Evolutionary conservation across 1,139 yeast genomes (phyloP).

Genomic region (Taphrina deformans): DNA sequence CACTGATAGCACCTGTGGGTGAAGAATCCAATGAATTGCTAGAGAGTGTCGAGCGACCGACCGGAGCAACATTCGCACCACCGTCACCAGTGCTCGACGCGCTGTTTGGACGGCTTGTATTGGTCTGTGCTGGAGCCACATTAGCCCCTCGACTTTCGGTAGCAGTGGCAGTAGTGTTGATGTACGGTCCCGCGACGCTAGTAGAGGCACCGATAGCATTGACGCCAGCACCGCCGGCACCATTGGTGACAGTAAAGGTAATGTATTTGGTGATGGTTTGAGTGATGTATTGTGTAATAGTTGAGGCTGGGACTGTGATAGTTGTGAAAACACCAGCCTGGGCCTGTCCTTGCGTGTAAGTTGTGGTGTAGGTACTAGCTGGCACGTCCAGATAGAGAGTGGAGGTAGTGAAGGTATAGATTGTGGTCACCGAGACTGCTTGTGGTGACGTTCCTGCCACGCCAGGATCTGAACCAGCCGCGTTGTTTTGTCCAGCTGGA

Average conservation of each 20-base stretch:
- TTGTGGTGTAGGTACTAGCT: background rate
- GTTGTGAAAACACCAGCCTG: background rate
- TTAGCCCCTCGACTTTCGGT: background rate
- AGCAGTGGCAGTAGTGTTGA: background rate
- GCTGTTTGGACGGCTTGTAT: background rate
- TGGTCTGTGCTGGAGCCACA: slow-evolving; percentile 3
- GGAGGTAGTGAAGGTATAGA: background rate
- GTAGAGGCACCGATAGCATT: background rate
- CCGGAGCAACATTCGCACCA: background rate
- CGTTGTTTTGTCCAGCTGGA: background rate
- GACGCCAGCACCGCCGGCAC: background rate
- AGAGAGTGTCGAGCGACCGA: background rate
- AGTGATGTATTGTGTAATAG: background rate
- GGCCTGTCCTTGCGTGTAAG: background rate
- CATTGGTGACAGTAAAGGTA: background rate
- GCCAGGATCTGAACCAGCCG: background rate
- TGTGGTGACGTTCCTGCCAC: background rate
- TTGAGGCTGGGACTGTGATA: slow-evolving; percentile 5
- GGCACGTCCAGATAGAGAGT: background rate
- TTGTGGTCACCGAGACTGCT: background rate
- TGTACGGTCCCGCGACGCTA: background rate
- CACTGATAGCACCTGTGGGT: background rate
- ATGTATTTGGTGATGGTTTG: background rate
- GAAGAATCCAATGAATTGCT: too few species aligned
- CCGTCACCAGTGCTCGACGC: background rate